A percentile compares a stretch with the other conserved stretches of the same genome.
Conservation (phyloP, 176 grass and related monocot species). For the Tillandsia fasciculata region DNA sequence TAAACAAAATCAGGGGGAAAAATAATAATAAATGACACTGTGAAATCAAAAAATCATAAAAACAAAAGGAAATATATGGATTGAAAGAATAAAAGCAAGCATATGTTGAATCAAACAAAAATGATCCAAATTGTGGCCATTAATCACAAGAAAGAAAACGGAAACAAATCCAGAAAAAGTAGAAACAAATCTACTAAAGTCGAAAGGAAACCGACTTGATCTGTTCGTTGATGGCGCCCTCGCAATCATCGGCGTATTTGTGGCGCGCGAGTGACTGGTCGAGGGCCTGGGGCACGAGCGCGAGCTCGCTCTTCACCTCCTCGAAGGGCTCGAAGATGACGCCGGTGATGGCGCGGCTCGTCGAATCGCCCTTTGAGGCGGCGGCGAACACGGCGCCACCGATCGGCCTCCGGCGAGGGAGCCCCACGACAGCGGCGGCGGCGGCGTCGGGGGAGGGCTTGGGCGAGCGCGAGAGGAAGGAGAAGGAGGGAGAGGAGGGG, state of each 20-base stretch:
- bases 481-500: background rate
- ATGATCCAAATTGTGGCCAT: no score
- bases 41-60: no score
- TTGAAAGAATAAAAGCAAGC: no score
- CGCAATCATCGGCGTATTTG: conserved; percentile 11
- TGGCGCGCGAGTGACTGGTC: conserved; percentile 19
- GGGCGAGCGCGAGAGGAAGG: background rate
- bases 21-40: no score
- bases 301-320: background rate
- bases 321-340: conserved; percentile 19
- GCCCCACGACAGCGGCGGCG: background rate
- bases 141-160: no score
- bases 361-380: background rate
- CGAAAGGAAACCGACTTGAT: conserved; percentile 15
- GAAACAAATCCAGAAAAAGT: no score
- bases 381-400: background rate
- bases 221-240: conserved; percentile 19
- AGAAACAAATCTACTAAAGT: no score
- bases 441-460: background rate
- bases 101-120: no score
- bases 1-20: background rate
- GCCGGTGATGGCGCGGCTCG: background rate
- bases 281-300: conserved; percentile 5
- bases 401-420: background rate
- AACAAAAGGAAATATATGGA: no score